Base-by-base conservation (phyloP, 2,329 filamentous ascomycete genomes). In the Arthrocladium fulminans region DNA sequence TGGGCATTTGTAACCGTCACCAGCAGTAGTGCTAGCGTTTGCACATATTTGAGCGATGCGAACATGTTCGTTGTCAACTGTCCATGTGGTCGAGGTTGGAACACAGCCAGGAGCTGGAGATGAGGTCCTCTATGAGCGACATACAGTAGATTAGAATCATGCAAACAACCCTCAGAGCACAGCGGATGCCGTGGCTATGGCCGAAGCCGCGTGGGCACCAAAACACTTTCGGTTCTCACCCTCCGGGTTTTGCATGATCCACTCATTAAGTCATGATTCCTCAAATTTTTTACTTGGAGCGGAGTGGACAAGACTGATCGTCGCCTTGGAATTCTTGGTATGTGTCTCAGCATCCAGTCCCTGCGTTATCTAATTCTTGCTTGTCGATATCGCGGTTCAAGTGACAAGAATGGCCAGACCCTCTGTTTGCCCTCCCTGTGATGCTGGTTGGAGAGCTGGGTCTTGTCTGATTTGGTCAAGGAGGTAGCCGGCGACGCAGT, bases 231-330 rank as follows among this genome's bases (percentile, higher is more conserved):
- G 8, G 29, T 8, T 7, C 19, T 19, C 9, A 23, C 22, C 19
- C 19, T 40, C 22, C 37, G n/a, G 29, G 29, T 9, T 30, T n/a
- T n/a, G 37, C 37, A 24, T 40, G 8, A 19, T 40, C 8, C 8
- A 19, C 17, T 15, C 34, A 8, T 17, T 6, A 6, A 38, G 17
- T n/a, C 17, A 19, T 38, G 34, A 38, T 17, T 17, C 34, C 7
- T 8, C 17, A 24, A 13, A 20, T 7, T 9, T 20, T n/a, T 40
- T 40, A 10, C 17, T 40, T n/a, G 6, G 9, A n/a, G 37, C 37
- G 37, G 37, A 40, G 37, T 40, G 37, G 37, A 40, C 37, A 40
- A 24, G 37, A 40, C 22, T 3, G 17, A 40, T 40, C 37, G 6
- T 20, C 37, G 9, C 23, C 9, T 40, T 19, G 37, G 37, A 19